Percentiles rank a stretch among this genome's conserved stretches.
Conservation (phyloP, 1,284 basidiomycete genomes). For the Boletus semigastroideus region DNA sequence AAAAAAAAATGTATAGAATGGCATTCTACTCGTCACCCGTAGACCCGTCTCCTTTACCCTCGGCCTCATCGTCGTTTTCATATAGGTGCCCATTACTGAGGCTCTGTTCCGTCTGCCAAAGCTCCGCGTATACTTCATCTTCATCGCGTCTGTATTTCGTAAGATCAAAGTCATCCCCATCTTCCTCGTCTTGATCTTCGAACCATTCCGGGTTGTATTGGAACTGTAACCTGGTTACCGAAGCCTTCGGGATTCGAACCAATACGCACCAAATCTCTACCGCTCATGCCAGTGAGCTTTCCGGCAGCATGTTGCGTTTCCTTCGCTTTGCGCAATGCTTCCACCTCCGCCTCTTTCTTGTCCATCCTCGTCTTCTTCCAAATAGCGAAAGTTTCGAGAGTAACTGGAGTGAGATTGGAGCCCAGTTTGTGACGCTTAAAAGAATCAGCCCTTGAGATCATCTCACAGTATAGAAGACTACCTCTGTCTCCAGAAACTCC, state of each 20-base stretch:
- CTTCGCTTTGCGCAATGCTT: conserved; percentile 84
- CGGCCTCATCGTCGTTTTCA: conserved; percentile 20
- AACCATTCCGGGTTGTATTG: conserved; percentile 97
- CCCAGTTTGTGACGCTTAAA: conserved; percentile 91
- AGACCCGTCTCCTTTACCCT: not conserved
- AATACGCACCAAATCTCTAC: conserved; percentile 82
- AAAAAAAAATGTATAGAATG: not conserved
- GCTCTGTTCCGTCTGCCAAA: conserved; percentile 23
- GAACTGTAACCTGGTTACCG: conserved; percentile 54
- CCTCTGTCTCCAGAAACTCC: conserved; percentile 97
- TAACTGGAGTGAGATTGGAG: conserved; percentile 92
- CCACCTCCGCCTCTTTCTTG: conserved; percentile 88
- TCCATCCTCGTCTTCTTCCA: conserved; percentile 96
- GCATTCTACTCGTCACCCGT: not conserved
- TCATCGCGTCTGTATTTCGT: conserved; percentile 28
- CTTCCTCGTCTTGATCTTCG: conserved; percentile 80
- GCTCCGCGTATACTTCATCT: conserved; percentile 29
- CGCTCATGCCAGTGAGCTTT: conserved; percentile 92
- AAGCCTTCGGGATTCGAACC: conserved; percentile 1
- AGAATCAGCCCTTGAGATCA: conserved; percentile 7
- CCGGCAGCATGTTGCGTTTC: conserved; percentile 83
- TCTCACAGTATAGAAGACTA: conserved; percentile 34
- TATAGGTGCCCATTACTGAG: conserved; percentile 18
- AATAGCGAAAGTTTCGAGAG: conserved; percentile 85
- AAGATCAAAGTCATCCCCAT: conserved; percentile 48